Percentiles rank a stretch among this genome's conserved stretches.
phyloP scores from a whole-genome alignment of 495 filamentous ascomycete genomes.

The Letharia columbiana region DNA sequence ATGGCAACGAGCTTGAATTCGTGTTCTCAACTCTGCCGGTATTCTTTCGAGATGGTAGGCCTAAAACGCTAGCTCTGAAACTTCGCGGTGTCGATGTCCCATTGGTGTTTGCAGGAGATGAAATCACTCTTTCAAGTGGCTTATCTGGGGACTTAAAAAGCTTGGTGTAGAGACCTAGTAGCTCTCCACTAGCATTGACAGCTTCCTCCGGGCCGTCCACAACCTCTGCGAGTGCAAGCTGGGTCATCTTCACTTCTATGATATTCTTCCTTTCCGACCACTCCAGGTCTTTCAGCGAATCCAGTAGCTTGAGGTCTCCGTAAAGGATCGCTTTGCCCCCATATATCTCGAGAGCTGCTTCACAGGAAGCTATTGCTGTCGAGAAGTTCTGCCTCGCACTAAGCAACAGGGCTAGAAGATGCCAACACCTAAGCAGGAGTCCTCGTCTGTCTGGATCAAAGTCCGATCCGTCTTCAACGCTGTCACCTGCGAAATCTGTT shows the following conservation, averaged over 20 bases:
- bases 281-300: conserved; percentile 54
- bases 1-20: conserved; percentile 13
- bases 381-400: conserved; percentile 80
- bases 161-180: conserved; percentile 70
- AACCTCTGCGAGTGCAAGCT: conserved; percentile 74
- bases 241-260: conserved; percentile 88
- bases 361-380: conserved; percentile 69
- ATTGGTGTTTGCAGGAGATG: conserved; percentile 55
- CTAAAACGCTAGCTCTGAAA: conserved; percentile 67
- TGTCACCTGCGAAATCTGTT: conserved; percentile 5
- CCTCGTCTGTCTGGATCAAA: conserved; percentile 5
- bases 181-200: conserved; percentile 71
- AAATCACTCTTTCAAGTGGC: conserved; percentile 27
- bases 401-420: conserved; percentile 75
- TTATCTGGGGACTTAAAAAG: conserved; percentile 57
- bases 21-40: conserved; percentile 11
- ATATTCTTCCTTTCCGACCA: conserved; percentile 71
- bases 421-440: conserved; percentile 49
- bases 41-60: conserved; percentile 34
- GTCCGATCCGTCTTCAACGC: neutral
- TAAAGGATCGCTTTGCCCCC: conserved; percentile 30
- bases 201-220: conserved; percentile 73
- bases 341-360: conserved; percentile 85
- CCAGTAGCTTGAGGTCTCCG: conserved; percentile 17
- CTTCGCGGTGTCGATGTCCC: conserved; percentile 68